Conservation (phyloP, 805 yeast genomes). For the Spathaspora arborariae region DNA sequence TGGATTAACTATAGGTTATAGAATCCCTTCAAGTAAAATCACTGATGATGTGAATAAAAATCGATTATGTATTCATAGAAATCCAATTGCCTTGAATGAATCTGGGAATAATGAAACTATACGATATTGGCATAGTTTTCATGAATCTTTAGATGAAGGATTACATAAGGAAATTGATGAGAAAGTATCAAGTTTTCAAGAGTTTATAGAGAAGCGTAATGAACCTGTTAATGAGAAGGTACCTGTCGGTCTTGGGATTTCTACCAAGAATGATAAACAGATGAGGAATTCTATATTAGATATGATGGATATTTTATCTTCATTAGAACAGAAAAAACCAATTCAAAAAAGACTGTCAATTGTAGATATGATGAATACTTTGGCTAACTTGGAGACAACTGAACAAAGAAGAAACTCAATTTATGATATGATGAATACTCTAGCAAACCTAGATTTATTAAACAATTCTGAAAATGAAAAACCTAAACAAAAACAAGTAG, state of each 20-base stretch:
- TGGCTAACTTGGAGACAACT: no score
- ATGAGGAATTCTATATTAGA: background rate
- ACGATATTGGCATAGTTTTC: constrained; percentile 16
- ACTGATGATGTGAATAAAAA: constrained; percentile 4
- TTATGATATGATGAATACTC: constrained; percentile 28
- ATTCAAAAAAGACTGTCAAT: constrained; percentile 14
- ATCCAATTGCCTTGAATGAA: constrained; percentile 3
- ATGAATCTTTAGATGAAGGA: constrained; percentile 19
- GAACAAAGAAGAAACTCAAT: constrained; percentile 25
- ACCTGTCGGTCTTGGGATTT: constrained; percentile 1
- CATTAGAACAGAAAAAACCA: background rate
- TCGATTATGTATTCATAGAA: constrained; percentile 16
- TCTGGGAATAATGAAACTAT: background rate
- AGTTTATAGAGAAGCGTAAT: no score
- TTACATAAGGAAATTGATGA: constrained; percentile 12
- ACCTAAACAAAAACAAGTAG: background rate
- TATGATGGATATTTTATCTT: constrained; percentile 7
- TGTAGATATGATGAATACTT: constrained; percentile 25
- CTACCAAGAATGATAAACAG: background rate
- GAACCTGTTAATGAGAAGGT: no score
- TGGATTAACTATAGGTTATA: constrained; percentile 31
- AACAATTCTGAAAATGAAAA: background rate
- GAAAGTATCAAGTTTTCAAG: constrained; percentile 14
- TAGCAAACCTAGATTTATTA: constrained; percentile 11
- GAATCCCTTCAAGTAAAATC: constrained; percentile 5